Evolutionary conservation across 2,329 filamentous ascomycete genomes (phyloP).

Genomic region (Hymenoscyphus infarciens): DNA sequence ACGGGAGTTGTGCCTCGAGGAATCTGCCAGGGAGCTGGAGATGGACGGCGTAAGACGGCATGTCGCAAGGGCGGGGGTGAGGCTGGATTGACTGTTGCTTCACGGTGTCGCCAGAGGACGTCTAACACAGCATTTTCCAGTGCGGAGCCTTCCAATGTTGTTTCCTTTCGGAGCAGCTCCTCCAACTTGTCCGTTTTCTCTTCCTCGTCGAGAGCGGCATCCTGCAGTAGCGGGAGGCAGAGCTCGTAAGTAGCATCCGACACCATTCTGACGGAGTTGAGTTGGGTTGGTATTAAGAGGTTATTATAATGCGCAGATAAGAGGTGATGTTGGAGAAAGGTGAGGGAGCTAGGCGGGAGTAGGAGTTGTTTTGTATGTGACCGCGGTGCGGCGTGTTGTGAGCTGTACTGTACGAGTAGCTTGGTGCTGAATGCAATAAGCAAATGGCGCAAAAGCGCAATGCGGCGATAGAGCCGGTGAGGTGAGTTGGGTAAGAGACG

Average conservation of each 20-base stretch:
- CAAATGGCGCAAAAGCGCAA: conserved; percentile 16
- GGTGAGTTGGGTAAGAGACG: too few species aligned
- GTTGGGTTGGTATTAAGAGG: not conserved
- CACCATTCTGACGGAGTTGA: conserved; percentile 58
- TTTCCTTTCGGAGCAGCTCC: conserved; percentile 76
- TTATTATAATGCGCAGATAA: conserved; percentile 4
- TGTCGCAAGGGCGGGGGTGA: conserved; percentile 85
- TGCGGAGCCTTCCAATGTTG: conserved; percentile 67
- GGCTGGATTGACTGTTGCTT: conserved; percentile 58
- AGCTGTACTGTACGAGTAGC: too few species aligned
- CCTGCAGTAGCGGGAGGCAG: conserved; percentile 83
- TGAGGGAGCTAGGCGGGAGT: not conserved
- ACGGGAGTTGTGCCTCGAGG: conserved; percentile 70
- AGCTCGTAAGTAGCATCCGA: conserved; percentile 90
- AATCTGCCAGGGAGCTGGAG: conserved; percentile 89
- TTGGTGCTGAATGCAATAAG: conserved; percentile 25
- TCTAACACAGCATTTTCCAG: conserved; percentile 90
- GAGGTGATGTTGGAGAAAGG: not conserved
- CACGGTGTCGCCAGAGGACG: conserved; percentile 81
- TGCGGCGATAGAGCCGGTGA: not conserved
- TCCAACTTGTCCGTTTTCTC: conserved; percentile 92
- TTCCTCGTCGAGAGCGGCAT: conserved; percentile 81
- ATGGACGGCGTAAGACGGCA: conserved; percentile 83
- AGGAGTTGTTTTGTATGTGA: not conserved
- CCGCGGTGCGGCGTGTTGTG: not conserved